These are phyloP conservation scores for Talaromyces sp. DNA, from an alignment of 2,329 filamentous ascomycete species.

Conservation along the genomic window DNA sequence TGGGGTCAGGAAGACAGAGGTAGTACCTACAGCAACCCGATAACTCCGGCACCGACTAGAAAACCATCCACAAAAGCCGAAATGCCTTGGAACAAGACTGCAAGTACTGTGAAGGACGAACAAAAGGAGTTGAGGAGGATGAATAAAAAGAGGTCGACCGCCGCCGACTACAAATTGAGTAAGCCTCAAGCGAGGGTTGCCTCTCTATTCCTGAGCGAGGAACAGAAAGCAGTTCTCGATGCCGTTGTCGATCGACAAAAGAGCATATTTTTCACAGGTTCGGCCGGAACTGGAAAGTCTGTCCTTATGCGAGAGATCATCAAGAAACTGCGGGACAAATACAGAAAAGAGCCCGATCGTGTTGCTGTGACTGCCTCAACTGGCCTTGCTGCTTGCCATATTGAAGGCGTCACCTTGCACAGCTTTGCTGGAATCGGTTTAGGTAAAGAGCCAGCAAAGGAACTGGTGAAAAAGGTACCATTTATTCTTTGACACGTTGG, in stretches of 20 bases:
- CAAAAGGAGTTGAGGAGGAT: constrained; percentile 69
- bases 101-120: constrained; percentile 71
- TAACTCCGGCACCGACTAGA: constrained; percentile 46
- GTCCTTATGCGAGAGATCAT: constrained; percentile 94
- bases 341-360: constrained; percentile 70
- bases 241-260: constrained; percentile 75
- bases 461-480: constrained; percentile 71
- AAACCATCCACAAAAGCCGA: constrained; percentile 41
- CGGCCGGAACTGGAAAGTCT: constrained; percentile 93
- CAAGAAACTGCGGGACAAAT: constrained; percentile 71
- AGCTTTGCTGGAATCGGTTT: constrained; percentile 94
- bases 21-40: constrained; percentile 26
- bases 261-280: constrained; percentile 97
- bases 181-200: constrained; percentile 40
- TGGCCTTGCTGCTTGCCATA: constrained; percentile 91
- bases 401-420: constrained; percentile 91
- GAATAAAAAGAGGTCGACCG: constrained; percentile 50
- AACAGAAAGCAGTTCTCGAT: constrained; percentile 79
- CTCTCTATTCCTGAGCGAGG: constrained; percentile 71
- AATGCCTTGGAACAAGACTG: constrained; percentile 68
- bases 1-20: constrained; percentile 42
- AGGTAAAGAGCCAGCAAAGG: constrained; percentile 78
- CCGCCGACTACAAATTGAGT: constrained; percentile 40
- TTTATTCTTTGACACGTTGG: not conserved
- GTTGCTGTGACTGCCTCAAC: constrained; percentile 95